Evolutionary conservation across 495 filamentous ascomycete genomes (phyloP), one percentile per base, ranked within the genome.

Genomic region (Penicillium egyptiacum): DNA sequence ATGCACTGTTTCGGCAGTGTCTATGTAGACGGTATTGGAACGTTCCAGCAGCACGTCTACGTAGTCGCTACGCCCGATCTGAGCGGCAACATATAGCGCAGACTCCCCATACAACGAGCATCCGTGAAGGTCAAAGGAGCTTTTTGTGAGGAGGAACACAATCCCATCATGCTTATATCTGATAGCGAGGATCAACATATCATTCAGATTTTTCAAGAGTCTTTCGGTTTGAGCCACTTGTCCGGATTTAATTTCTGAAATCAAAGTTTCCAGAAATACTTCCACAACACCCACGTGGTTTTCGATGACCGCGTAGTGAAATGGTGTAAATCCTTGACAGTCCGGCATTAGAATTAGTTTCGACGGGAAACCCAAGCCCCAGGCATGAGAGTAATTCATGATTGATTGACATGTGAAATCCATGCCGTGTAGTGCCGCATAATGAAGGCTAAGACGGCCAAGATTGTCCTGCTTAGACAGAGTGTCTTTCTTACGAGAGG

Each of bases 1-100:
- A 59, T 87, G 90, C 0, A 79, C 82, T 41, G 83, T 85, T 64
- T 94, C 89, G 0, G 81, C 50, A n/a, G 52, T 44, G 50, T 67
- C 53, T 25, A 66, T 39, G 6, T 46, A 14, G 5, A 46, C 43
- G 17, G 16, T 2, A 1, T 25, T 46, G 43, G 22, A 22, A n/a
- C 17, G 5, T n/a, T 46, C 14, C 23, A 46, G 43, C 12, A 46
- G 26, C 22, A 46, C 3, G 1, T 28, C 17, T 0, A 46, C 23
- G 4, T 46, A 46, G 22, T 46, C 43, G 23, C n/a, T 25, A 26
- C 43, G 43, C 4, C 43, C 43, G 11, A 28, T 46, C 16, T 17
- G 43, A 46, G 43, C 14, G 4, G 43, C 43, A 46, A 45, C 46
- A 50, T 65, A 63, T 7, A 65, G 41, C 12, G 56, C 49, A 40